phyloP scores from a whole-genome alignment of 2,329 filamentous ascomycete species.

The Xylariales sp. region DNA sequence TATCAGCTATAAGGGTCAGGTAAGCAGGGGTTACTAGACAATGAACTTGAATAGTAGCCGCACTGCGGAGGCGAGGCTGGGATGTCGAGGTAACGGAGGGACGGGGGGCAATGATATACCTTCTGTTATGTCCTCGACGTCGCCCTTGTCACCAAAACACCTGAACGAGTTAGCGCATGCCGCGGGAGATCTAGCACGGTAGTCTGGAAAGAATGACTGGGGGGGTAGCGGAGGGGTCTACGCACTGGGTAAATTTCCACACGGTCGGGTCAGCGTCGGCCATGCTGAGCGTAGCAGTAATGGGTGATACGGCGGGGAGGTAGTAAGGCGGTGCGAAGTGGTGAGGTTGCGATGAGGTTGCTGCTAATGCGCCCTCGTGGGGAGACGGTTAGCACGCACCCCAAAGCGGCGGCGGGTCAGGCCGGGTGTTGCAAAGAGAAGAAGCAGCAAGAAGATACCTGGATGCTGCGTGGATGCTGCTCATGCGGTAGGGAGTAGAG shows the following conservation, averaged over 20 bases:
- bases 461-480: conserved; percentile 30
- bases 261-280: conserved; percentile 40
- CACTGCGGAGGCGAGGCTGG: neutral
- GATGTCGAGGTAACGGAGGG: neutral
- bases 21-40: conserved; percentile 18
- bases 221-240: conserved; percentile 4
- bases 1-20: conserved; percentile 71
- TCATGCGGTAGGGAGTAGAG: conserved; percentile 17
- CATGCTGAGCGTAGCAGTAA: conserved; percentile 35
- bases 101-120: conserved; percentile 62
- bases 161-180: conserved; percentile 60
- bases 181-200: conserved; percentile 35
- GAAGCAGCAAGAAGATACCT: conserved; percentile 35
- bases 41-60: neutral
- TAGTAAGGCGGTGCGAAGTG: conserved; percentile 21
- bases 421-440: conserved; percentile 28
- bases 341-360: conserved; percentile 35
- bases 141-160: conserved; percentile 99
- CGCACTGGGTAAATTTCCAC: conserved; percentile 43
- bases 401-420: conserved; percentile 33
- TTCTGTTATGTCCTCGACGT: conserved; percentile 99
- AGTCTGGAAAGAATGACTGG: conserved; percentile 20
- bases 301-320: conserved; percentile 24
- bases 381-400: conserved; percentile 38
- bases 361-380: conserved; percentile 39